These are phyloP conservation scores for Ustilago vetiveriae DNA, from an alignment of 1,284 basidiomycete genomes.

Conservation along the genomic window DNA sequence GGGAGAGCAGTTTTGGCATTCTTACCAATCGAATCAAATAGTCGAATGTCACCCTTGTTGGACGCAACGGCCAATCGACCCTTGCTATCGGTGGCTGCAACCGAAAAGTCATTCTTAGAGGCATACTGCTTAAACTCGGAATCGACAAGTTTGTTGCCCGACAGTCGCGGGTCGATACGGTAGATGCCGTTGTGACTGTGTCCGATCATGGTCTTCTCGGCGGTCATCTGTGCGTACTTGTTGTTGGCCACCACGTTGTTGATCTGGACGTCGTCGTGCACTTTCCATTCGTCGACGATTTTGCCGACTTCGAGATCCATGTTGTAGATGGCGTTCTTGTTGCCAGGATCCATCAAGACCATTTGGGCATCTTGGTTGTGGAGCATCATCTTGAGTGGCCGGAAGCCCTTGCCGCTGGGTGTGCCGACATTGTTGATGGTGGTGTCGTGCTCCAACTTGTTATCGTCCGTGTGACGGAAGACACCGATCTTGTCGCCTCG, in stretches of 20 bases:
- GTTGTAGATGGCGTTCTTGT: constrained; percentile 85
- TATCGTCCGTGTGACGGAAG: constrained; percentile 83
- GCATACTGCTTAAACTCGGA: constrained; percentile 96
- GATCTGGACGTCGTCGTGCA: constrained; percentile 86
- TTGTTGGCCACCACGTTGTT: constrained; percentile 88
- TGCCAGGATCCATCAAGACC: constrained; percentile 86
- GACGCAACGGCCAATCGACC: constrained; percentile 93
- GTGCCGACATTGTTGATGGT: constrained; percentile 87
- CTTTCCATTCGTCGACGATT: constrained; percentile 98
- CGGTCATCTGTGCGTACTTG: constrained; percentile 94
- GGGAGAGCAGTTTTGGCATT: constrained; percentile 99
- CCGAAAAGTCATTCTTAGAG: constrained; percentile 93
- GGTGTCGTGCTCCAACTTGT: constrained; percentile 84
- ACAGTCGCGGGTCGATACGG: constrained; percentile 92
- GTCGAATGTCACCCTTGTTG: constrained; percentile 93
- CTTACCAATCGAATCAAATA: constrained; percentile 97
- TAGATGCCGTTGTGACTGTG: constrained; percentile 92
- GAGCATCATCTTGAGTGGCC: constrained; percentile 89
- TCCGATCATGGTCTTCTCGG: constrained; percentile 91
- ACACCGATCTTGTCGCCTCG: constrained; percentile 96
- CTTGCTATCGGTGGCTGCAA: constrained; percentile 84
- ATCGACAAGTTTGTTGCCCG: constrained; percentile 91
- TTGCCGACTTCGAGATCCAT: constrained; percentile 96
- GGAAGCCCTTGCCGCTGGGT: constrained; percentile 83
- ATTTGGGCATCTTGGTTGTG: constrained; percentile 97